These are phyloP conservation scores for Chrysosporium queenslandicum DNA, from an alignment of 2,329 filamentous ascomycete genomes.

Conservation along the genomic window DNA sequence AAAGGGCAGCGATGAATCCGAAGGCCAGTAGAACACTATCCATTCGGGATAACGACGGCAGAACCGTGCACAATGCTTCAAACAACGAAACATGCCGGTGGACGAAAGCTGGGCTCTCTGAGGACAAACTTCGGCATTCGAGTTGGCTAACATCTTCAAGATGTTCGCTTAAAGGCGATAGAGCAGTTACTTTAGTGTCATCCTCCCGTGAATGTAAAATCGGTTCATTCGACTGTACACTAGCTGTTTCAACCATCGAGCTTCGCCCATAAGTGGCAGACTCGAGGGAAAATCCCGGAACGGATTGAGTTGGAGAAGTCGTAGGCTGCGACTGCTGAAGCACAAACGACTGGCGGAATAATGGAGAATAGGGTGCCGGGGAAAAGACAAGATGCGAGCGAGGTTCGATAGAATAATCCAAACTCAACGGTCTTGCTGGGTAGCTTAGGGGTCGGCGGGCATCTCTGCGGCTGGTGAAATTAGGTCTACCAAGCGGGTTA, in stretches of 20 bases:
- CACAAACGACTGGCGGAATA: neutral
- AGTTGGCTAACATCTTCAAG: neutral
- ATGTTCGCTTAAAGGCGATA: neutral
- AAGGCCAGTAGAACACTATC: conserved; percentile 48
- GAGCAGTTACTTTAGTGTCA: neutral
- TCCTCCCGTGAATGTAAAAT: neutral
- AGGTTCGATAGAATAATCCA: neutral
- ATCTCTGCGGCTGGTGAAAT: neutral
- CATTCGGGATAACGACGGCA: conserved; percentile 50
- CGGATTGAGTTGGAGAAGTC: neutral
- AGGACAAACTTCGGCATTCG: neutral
- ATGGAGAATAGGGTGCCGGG: conserved; percentile 4
- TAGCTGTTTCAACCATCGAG: neutral
- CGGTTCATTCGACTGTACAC: neutral
- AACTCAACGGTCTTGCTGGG: neutral
- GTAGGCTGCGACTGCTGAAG: neutral
- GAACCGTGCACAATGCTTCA: conserved; percentile 58
- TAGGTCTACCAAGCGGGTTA: neutral
- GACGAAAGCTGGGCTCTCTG: neutral
- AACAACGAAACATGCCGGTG: conserved; percentile 29
- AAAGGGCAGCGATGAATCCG: conserved; percentile 52
- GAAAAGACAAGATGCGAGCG: conserved; percentile 2
- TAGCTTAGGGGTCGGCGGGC: neutral
- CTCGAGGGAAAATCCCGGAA: neutral
- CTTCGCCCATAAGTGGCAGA: no score